Base-by-base conservation (phyloP, 1,139 yeast genomes). In the Lodderomyces jiufengensis region DNA sequence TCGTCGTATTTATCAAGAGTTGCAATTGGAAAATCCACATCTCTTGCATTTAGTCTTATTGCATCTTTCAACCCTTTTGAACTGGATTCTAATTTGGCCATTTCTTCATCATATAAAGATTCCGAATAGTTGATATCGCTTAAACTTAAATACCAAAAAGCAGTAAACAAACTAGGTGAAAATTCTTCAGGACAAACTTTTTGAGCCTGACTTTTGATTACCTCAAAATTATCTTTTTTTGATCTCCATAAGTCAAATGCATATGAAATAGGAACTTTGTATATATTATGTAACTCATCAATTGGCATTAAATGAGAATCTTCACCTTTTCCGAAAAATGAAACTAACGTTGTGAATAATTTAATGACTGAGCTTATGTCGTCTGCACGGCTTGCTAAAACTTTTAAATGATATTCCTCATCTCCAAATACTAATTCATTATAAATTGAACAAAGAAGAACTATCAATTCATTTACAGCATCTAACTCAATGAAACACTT, bases 191-290 rank as follows among this genome's bases (percentile, higher is more conserved):
- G 35, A 11, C 30, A 26, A 9, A 32, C 15, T 9, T 33, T 16
- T 9, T 27, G 18, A 9, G 21, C 32, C 9, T 27, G 27, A n/a
- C 3, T 3, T 12, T 32, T 18, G 6, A 34, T n/a, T 11, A 10
- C 9, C 37, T 50, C 40, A 50, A 47, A 32, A 15, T 33, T 37
- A 2, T 40, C 34, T 9, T 37, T 24, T 15, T 30, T 38, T 16
- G 70, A 66, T 50, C 97, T 72, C 95, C 95, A 86, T 2, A 87
- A 52, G 42, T 83, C 87, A 59, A 84, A 87, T 0, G 82, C 81
- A 86, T 92, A 84, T 24, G 73, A 70, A 0, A 80, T 66, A 3
- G 78, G 70, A 3, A 88, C 70, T 3, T 72, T 68, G 48, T 70
- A 83, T 1, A 66, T 60, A 6, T 54, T 49, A 7, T 73, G 55